Base-by-base conservation (phyloP, 345 rosid species). In the Eutrema yunnanense region DNA sequence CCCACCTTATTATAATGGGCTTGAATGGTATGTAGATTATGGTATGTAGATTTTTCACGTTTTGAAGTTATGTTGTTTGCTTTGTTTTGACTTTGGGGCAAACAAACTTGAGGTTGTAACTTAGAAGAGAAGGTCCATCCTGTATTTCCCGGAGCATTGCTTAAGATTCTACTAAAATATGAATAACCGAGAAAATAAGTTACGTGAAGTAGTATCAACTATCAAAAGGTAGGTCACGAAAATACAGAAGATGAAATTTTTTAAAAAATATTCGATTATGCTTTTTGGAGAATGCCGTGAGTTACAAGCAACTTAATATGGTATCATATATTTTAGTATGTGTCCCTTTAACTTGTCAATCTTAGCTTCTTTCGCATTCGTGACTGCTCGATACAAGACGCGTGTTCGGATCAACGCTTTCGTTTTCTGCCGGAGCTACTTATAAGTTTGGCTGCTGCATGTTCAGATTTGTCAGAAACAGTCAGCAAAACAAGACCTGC, bases 111-210 rank as follows among this genome's bases (percentile, higher is more conserved):
- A 81, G 92, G 40, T 76, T 52, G 80, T 80, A 84, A 73, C 85
- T 84, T 47, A 82, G 81, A 72, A 84, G 87, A 13, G 87, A 81
- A 16, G 87, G 87, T 29, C 92, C 89, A 8, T 78, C 70, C 83
- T 22, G 26, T 22, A 22, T 22, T 22, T 22, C 26, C 26, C 26
- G 26, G 26, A 22, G 26, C 26, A 22, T 22, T 22, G 34, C 47
- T 51, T 66, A 2, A 7, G 19, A 22, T 2, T 36, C 3, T 9
- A 40, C 38, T 38, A 13, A 22, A 22, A 26, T 16, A 13, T 22
- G 36, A 47, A 47, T 49, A 65, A 37, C 47, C 19, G 12, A 34
- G 46, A 49, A 36, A 11, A 19, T 2, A 19, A 48, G 42, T 16
- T 33, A 42, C 2, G 8, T 12, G 33, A 26, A 29, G 9, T 36